These are phyloP conservation scores for Cephalotrichum gorgonifer DNA, from an alignment of 2,329 filamentous ascomycete genomes.

Conservation along the genomic window DNA sequence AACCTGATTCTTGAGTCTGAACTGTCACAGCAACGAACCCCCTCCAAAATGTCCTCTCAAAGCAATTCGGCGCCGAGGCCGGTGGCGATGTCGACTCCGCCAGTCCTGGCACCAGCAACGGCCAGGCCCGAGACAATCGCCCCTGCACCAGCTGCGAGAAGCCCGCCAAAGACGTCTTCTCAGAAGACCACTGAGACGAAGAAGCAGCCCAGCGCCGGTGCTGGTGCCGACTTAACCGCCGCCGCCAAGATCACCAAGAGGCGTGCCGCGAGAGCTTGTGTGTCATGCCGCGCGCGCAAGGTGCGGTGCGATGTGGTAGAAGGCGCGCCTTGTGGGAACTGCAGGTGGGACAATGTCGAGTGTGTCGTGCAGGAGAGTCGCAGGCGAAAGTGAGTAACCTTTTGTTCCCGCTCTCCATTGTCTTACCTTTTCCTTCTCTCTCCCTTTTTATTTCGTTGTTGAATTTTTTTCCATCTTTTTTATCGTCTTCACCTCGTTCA, in stretches of 20 bases:
- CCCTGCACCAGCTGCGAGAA: not conserved
- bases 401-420: not conserved
- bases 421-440: not conserved
- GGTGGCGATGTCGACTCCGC: constrained; percentile 1
- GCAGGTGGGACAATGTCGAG: constrained; percentile 68
- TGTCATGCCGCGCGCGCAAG: constrained; percentile 79
- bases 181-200: not conserved
- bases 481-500: not conserved
- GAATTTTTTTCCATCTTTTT: not conserved
- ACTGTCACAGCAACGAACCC: not conserved
- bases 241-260: constrained; percentile 55
- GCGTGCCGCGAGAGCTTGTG: constrained; percentile 83
- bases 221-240: constrained; percentile 17
- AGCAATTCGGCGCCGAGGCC: constrained; percentile 1
- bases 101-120: not conserved
- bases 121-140: not conserved
- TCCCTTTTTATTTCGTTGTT: not conserved
- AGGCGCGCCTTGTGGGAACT: constrained; percentile 79
- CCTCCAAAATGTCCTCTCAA: constrained; percentile 1
- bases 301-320: constrained; percentile 92
- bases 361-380: constrained; percentile 73
- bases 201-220: constrained; percentile 22
- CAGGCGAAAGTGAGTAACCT: constrained; percentile 70
- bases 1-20: not conserved
- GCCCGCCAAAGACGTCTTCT: not conserved